A percentile compares a stretch with the other conserved stretches of the same genome.
Evolutionary conservation across 805 yeast genomes (phyloP).

Genomic region (Lachancea mirantina): DNA sequence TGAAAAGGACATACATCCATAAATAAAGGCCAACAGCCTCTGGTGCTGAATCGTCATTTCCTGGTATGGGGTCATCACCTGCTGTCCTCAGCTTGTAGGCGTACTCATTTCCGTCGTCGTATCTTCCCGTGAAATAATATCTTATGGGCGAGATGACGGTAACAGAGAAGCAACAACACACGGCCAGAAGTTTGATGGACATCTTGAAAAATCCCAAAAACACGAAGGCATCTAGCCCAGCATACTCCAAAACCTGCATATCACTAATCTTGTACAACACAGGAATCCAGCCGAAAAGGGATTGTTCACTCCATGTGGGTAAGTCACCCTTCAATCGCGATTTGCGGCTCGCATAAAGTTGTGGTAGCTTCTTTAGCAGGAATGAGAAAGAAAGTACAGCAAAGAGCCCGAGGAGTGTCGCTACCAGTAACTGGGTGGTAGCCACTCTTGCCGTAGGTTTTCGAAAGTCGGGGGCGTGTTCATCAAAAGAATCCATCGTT

Average conservation of each 20-base stretch:
- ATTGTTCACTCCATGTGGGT: constrained; percentile 33
- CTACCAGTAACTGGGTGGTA: constrained; percentile 68
- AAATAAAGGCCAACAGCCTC: constrained; percentile 47
- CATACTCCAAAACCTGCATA: constrained; percentile 71
- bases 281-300: constrained; percentile 78
- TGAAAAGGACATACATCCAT: constrained; percentile 84
- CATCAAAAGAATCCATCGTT: not conserved
- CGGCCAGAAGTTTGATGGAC: constrained; percentile 62
- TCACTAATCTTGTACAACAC: constrained; percentile 60
- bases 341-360: constrained; percentile 74
- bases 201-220: constrained; percentile 85
- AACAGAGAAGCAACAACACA: constrained; percentile 63
- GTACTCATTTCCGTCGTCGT: constrained; percentile 47
- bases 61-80: constrained; percentile 15
- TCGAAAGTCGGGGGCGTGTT: constrained; percentile 26
- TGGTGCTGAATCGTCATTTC: constrained; percentile 16
- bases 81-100: constrained; percentile 10
- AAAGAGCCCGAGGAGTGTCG: constrained; percentile 55
- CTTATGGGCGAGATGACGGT: constrained; percentile 78
- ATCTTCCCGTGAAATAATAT: constrained; percentile 72
- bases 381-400: constrained; percentile 67
- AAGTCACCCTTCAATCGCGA: constrained; percentile 27
- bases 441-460: constrained; percentile 49
- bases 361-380: constrained; percentile 67
- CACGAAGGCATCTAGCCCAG: constrained; percentile 93